phyloP scores from a whole-genome alignment of 202 grass and related monocot genomes.

The Musa balbisiana region DNA sequence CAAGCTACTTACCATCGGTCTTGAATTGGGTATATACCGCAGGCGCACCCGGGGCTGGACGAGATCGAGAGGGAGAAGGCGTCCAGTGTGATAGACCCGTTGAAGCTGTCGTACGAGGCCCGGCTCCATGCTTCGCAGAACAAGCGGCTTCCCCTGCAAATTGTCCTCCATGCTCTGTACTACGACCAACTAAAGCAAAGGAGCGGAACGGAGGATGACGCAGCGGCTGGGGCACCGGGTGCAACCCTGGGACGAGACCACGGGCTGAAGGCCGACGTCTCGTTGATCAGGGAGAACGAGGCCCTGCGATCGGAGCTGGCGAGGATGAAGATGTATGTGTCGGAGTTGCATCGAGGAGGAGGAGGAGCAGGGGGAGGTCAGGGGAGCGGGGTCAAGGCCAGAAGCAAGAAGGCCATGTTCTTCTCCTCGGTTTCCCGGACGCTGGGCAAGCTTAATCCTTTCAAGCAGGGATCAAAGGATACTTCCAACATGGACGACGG shows the following conservation, averaged over 20 bases:
- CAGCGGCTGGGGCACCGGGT: neutral
- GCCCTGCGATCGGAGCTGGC: constrained; percentile 48
- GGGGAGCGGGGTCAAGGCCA: constrained; percentile 9
- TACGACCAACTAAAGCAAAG: constrained; percentile 77
- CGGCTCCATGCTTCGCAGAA: constrained; percentile 79
- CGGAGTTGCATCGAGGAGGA: constrained; percentile 24
- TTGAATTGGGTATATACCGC: neutral
- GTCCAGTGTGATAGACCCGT: constrained; percentile 87
- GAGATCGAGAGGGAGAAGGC: constrained; percentile 90
- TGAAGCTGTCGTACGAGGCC: constrained; percentile 61
- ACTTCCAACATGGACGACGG: constrained; percentile 23
- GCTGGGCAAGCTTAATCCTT: constrained; percentile 41
- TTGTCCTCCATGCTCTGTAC: constrained; percentile 72
- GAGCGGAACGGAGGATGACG: neutral
- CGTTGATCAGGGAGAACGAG: constrained; percentile 71
- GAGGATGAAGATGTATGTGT: constrained; percentile 48
- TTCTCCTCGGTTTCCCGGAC: constrained; percentile 20
- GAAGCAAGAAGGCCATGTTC: constrained; percentile 38
- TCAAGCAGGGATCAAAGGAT: constrained; percentile 43
- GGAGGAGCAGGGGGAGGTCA: constrained; percentile 19
- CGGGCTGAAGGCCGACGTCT: constrained; percentile 40
- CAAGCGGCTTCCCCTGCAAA: constrained; percentile 74
- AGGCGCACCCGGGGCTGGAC: constrained; percentile 57
- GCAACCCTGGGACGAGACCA: neutral
- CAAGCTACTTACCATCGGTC: neutral